phyloP scores from a whole-genome alignment of 805 yeast genomes.

The Pachysolen tannophilus region DNA sequence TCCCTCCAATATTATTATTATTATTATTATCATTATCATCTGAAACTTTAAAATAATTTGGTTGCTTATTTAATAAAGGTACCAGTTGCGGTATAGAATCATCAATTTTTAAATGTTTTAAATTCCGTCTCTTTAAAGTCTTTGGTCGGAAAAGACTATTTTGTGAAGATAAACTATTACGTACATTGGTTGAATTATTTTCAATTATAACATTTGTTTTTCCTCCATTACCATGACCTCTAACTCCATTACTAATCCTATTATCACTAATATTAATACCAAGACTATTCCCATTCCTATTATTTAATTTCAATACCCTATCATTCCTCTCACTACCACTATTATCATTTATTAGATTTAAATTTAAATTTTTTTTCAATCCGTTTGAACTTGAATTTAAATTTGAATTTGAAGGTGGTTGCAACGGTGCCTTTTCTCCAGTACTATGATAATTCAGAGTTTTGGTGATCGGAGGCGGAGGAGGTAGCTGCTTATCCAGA shows the following conservation, averaged over 20 bases:
- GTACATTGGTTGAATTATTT: slow-evolving; percentile 1
- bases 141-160: slow-evolving; percentile 19
- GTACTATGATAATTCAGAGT: neutral
- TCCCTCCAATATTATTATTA: no score
- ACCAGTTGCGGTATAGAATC: neutral
- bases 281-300: no score
- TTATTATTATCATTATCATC: no score
- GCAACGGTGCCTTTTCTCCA: slow-evolving; percentile 4
- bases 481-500: slow-evolving; percentile 6
- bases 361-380: no score
- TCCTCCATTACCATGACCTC: no score
- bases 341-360: no score
- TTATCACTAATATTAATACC: no score
- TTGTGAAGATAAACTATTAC: slow-evolving; percentile 8
- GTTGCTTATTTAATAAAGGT: neutral
- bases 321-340: no score
- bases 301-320: no score
- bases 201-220: neutral
- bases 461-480: neutral
- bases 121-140: slow-evolving; percentile 48
- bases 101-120: slow-evolving; percentile 42
- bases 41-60: neutral
- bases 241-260: no score
- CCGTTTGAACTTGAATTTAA: neutral
- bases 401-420: slow-evolving; percentile 4